These are phyloP conservation scores for Verticillium longisporum DNA, from an alignment of 2,329 filamentous ascomycete genomes.

Conservation along the genomic window DNA sequence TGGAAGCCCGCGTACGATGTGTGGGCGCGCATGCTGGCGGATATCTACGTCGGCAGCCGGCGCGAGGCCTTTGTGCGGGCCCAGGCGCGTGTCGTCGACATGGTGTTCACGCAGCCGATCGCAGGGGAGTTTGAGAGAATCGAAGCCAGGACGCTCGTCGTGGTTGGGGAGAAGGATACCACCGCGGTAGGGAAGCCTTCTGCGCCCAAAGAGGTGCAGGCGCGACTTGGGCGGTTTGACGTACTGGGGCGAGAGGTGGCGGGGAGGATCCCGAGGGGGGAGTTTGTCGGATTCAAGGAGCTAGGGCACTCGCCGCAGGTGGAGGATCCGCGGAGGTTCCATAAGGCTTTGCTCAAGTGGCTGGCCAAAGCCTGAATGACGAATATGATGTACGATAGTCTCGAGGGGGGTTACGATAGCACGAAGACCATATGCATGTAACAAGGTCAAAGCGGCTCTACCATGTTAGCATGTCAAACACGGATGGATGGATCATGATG, in stretches of 20 bases:
- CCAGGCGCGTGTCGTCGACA: conserved; percentile 45
- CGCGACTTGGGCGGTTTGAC: conserved; percentile 39
- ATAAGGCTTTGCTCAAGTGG: conserved; percentile 38
- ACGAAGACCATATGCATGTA: no score
- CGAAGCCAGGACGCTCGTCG: conserved; percentile 36
- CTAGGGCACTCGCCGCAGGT: conserved; percentile 48
- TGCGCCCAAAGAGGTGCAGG: conserved; percentile 35
- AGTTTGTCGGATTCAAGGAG: conserved; percentile 38
- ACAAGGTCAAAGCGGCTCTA: no score
- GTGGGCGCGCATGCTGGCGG: conserved; percentile 48
- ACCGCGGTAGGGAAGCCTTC: conserved; percentile 50
- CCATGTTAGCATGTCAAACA: no score
- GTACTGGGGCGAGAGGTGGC: conserved; percentile 38
- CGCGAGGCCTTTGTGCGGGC: conserved; percentile 35
- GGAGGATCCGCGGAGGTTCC: conserved; percentile 39
- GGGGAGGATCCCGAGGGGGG: conserved; percentile 33
- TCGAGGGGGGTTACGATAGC: not conserved
- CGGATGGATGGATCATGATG: no score
- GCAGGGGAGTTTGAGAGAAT: conserved; percentile 41
- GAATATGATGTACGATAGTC: not conserved
- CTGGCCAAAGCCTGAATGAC: conserved; percentile 14
- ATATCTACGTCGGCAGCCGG: conserved; percentile 39
- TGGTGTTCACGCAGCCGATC: conserved; percentile 46
- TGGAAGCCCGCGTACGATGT: conserved; percentile 44
- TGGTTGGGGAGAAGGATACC: conserved; percentile 44